phyloP scores from a whole-genome alignment of 1,284 basidiomycete genomes.

The Chiua sp. region DNA sequence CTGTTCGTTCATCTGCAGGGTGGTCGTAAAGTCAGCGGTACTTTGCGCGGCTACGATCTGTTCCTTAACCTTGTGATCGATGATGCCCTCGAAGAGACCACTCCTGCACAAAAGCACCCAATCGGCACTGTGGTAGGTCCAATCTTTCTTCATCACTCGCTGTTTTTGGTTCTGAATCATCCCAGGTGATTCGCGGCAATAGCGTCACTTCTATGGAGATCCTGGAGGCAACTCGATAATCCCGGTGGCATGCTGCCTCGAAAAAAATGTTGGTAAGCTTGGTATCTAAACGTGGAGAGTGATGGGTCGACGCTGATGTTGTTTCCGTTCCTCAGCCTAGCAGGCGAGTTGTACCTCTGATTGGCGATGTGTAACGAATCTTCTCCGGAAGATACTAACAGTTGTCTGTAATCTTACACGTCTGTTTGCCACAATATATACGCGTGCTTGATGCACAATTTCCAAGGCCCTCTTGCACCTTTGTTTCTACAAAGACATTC shows the following conservation, averaged over 20 bases:
- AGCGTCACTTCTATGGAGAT: conserved; percentile 94
- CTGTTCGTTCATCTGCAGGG: conserved; percentile 96
- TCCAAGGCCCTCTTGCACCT: too few relatives aligned
- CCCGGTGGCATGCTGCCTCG: not conserved
- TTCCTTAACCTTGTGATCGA: conserved; percentile 99
- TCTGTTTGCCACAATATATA: not conserved
- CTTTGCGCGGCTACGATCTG: conserved; percentile 97
- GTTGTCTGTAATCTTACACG: conserved; percentile 1
- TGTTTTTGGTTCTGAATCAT: conserved; percentile 16
- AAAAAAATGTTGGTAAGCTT: conserved; percentile 4
- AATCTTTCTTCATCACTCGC: not conserved
- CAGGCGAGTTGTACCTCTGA: too few relatives aligned
- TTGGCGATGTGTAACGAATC: conserved; percentile 33
- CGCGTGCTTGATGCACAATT: too few relatives aligned
- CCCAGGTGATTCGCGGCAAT: conserved; percentile 92
- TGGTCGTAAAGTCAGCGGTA: conserved; percentile 94
- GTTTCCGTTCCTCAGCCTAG: not conserved
- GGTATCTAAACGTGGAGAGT: not conserved
- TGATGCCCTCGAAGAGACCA: conserved; percentile 92
- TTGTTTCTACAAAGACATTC: too few relatives aligned
- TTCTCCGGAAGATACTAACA: too few relatives aligned
- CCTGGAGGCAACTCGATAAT: conserved; percentile 64
- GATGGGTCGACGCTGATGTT: not conserved
- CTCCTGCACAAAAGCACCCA: conserved; percentile 86
- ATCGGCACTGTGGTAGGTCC: conserved; percentile 88